phyloP scores from a whole-genome alignment of 2,329 filamentous ascomycete genomes.

The Fusarium subtropicale region DNA sequence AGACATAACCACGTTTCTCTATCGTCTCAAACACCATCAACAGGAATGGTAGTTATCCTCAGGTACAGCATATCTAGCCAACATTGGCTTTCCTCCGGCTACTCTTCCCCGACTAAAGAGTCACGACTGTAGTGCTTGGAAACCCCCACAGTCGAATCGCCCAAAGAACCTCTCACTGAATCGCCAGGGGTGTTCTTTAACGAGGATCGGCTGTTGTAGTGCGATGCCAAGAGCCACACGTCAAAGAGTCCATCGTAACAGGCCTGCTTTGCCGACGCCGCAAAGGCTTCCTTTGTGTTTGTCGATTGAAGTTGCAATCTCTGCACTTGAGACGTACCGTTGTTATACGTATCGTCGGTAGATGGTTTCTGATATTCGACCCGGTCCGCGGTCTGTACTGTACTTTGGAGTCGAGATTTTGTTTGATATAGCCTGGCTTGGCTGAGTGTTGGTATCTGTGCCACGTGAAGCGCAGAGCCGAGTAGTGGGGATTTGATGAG shows the following conservation, averaged over 20 bases:
- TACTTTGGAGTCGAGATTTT: not conserved
- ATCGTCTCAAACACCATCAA: not conserved
- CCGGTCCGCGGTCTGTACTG: not conserved
- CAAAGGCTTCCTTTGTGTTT: not conserved
- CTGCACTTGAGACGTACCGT: not conserved
- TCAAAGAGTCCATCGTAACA: constrained; percentile 1
- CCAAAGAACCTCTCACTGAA: not conserved
- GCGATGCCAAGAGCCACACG: not conserved
- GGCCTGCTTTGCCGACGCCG: not conserved
- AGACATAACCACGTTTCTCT: not conserved
- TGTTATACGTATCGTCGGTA: not conserved
- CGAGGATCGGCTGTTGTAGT: not conserved
- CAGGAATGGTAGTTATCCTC: not conserved
- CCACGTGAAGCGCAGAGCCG: not conserved
- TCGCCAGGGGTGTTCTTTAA: not conserved
- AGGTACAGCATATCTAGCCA: not conserved
- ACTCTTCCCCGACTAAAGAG: not conserved
- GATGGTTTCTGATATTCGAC: not conserved
- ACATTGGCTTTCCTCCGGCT: not conserved
- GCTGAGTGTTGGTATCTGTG: not conserved
- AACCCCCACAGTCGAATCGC: not conserved
- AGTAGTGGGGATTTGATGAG: not conserved
- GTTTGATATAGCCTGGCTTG: not conserved
- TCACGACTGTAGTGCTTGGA: not conserved
- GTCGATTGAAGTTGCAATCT: not conserved